Conservation (phyloP, 345 rosid genomes). For the Populus tremula region DNA sequence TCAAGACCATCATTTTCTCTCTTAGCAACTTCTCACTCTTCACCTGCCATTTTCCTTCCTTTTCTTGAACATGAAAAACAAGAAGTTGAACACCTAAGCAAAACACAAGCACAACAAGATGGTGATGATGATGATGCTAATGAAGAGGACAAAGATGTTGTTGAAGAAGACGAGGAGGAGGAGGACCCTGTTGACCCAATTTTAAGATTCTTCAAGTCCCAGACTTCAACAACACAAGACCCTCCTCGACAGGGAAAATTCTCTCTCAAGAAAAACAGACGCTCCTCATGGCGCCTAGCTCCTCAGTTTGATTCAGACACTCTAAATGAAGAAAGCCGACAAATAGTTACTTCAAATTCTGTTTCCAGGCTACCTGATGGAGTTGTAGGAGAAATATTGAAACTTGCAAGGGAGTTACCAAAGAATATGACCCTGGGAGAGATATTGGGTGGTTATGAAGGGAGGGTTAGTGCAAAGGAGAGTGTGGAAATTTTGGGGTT, state of each 20-base stretch:
- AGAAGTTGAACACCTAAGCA: conserved; percentile 13
- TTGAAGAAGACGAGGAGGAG: conserved; percentile 19
- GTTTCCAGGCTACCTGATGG: conserved; percentile 19
- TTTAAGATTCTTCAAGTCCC: conserved; percentile 62
- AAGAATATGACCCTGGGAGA: conserved; percentile 70
- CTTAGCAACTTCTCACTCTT: conserved; percentile 38
- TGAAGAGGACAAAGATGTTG: neutral
- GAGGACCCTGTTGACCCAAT: conserved; percentile 52
- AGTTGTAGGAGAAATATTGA: conserved; percentile 46
- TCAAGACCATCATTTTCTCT: conserved; percentile 18
- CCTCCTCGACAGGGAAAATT: conserved; percentile 48
- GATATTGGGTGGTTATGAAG: conserved; percentile 43
- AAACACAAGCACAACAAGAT: neutral
- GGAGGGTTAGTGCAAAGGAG: conserved; percentile 39
- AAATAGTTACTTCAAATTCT: conserved; percentile 13
- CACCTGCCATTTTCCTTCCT: conserved; percentile 60
- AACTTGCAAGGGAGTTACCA: conserved; percentile 46
- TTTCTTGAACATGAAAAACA: conserved; percentile 35
- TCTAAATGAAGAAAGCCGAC: conserved; percentile 17
- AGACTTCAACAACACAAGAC: conserved; percentile 40
- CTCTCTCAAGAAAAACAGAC: conserved; percentile 61
- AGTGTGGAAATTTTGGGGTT: conserved; percentile 56
- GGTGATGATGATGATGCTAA: conserved; percentile 5
- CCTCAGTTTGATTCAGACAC: conserved; percentile 33
- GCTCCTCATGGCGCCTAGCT: conserved; percentile 68